Evolutionary conservation across 1,284 basidiomycete species (phyloP), one percentile per base, ranked within the genome.

Genomic region (Leccinum pachyderme): DNA sequence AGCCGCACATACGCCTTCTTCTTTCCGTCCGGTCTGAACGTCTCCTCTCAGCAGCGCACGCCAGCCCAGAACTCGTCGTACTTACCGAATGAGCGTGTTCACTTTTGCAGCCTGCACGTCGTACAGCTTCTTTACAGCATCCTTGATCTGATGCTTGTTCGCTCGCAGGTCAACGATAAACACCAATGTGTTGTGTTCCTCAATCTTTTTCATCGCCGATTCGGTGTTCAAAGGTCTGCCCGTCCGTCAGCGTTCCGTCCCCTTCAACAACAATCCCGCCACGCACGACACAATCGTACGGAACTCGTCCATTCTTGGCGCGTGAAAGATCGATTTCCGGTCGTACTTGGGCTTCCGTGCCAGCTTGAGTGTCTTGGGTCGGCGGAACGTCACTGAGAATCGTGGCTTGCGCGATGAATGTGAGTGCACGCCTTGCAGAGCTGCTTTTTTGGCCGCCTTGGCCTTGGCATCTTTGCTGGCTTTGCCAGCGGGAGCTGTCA

Each of bases 81-180:
- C 86, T 61, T 57, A 94, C 90, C 95, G 90, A 76, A 98, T 98
- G 70, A 99, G 85, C 50, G 97, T 99, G 87, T 98, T 98, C 74
- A 99, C 84, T 81, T 96, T 96, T 51, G 87, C 89, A 35, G 95
- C 91, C 76, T 96, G 87, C 55, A 98, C 95, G 69, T 98, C 95
- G 79, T 98, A 98, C 66, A 98, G 77, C 86, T 98, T 97, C 88
- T 98, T 98, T 66, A 99, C 93, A 8, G 96, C 96, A 66, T 95
- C 93, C 86, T 95, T 96, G 80, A 99, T 98, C 77, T 98, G 93
- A 57, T 94, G 87, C 87, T 99, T 99, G 89, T 98, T 99, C 59
- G 86, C 82, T 72, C 86, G 88, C 75, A 98, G 74, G 77, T 98
- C 95, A 53, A 97, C 94, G 63, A 98, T 91, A 82, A 98, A 98